Evolutionary conservation across 1,284 basidiomycete genomes (phyloP).

Genomic region (Stereum hirsutum): DNA sequence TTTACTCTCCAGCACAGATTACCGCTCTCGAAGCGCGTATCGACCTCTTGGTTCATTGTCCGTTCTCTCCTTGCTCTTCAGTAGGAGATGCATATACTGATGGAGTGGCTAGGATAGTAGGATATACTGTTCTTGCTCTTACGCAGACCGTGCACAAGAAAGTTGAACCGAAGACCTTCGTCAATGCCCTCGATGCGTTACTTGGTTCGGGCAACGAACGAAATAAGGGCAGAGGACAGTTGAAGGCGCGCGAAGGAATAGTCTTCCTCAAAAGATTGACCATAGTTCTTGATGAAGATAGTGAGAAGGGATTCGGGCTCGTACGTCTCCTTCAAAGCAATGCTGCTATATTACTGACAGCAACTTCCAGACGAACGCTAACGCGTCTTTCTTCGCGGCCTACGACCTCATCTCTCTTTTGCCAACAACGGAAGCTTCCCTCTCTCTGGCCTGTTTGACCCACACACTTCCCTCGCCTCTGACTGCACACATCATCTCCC

Average conservation of each 20-base stretch:
- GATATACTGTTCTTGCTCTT: constrained; percentile 69
- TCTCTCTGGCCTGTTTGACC: constrained; percentile 74
- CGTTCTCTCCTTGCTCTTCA: constrained; percentile 16
- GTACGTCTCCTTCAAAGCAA: constrained; percentile 27
- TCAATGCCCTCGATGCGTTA: constrained; percentile 49
- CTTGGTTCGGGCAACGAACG: too few species aligned
- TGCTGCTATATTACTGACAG: not conserved
- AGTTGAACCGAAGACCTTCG: constrained; percentile 58
- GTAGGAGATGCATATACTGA: not conserved
- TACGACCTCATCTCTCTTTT: constrained; percentile 74
- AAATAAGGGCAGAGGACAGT: too few species aligned
- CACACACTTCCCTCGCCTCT: constrained; percentile 72
- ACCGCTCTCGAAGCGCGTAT: constrained; percentile 30
- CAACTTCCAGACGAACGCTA: constrained; percentile 45
- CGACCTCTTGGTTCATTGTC: constrained; percentile 36
- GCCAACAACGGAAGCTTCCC: constrained; percentile 63
- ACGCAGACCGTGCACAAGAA: constrained; percentile 60
- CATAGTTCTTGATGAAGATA: constrained; percentile 65
- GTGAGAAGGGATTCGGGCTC: constrained; percentile 74
- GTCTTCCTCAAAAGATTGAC: constrained; percentile 62
- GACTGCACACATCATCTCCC: constrained; percentile 74
- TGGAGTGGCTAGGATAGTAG: constrained; percentile 63
- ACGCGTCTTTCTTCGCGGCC: constrained; percentile 40
- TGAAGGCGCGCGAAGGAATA: constrained; percentile 46
- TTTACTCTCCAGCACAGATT: constrained; percentile 29